Evolutionary conservation across 169 alveolate species (phyloP).

Genomic region (Plasmodium knowlesi): DNA sequence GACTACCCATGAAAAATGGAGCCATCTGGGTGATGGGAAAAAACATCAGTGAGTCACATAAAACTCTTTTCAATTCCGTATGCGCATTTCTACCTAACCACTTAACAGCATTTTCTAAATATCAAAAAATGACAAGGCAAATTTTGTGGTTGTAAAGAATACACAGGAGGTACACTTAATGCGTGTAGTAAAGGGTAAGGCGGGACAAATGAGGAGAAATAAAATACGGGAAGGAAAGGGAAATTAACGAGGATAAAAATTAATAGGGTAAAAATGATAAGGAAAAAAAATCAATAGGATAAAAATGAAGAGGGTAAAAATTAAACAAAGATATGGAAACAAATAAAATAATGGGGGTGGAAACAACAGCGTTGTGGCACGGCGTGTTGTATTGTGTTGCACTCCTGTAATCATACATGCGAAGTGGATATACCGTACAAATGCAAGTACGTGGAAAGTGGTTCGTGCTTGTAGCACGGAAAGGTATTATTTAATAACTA

Average conservation of each 20-base stretch:
- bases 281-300: neutral
- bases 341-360: neutral
- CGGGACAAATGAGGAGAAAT: neutral
- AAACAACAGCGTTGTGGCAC: neutral
- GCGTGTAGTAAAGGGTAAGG: neutral
- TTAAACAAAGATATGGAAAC: slow-evolving; percentile 2
- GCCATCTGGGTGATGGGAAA: neutral
- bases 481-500: neutral
- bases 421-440: neutral
- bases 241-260: neutral
- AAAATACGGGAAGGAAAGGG: neutral
- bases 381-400: neutral
- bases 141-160: neutral
- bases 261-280: neutral
- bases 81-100: neutral
- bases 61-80: neutral
- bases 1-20: neutral
- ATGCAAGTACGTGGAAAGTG: neutral
- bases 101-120: neutral
- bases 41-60: neutral
- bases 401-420: slow-evolving; percentile 4
- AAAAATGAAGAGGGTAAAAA: neutral
- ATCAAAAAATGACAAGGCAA: neutral
- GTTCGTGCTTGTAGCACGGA: slow-evolving; percentile 3
- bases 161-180: neutral